Base-by-base conservation (phyloP, 2,329 filamentous ascomycete species). In the Rasamsonia emersonii region DNA sequence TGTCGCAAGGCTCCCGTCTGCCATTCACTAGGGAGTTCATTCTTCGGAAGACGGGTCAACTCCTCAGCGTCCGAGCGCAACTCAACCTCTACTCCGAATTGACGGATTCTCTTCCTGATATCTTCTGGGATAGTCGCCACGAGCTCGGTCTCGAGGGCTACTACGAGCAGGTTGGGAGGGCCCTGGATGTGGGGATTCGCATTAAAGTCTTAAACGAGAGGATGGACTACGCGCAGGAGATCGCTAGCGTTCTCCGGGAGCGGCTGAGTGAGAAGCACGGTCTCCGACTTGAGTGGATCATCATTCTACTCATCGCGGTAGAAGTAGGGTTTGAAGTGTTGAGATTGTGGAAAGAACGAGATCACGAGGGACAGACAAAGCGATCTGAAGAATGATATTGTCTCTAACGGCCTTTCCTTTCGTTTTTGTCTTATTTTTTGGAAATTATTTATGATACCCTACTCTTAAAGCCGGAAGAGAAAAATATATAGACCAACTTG, bases 201-300 rank as follows among this genome's bases (percentile, higher is more conserved):
- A 96, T 96, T 62, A 84, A 83, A 49, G 79, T 85, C 11, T 63
- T 96, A 45, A 98, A 98, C 56, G 85, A 93, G 63, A 93, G 93
- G 65, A 93, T 98, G 75, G 89, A 94, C 51, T 96, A 98, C 56
- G 91, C 89, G 1, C 84, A 91, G 51, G 89, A 96, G 58, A 95
- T 95, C 55, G 86, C 91, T 5, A 84, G 71, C 32, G 88, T 96
- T 10, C 63, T 96, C 39, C 71, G 91, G 36, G 86, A 95, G 57
- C 79, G 88, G 53, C 70, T 93, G 34, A 93, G 83, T 53, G 88
- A 96, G 66, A 86, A 85, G 55, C 86, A 96, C 53, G 82, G 85
- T 10, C 76, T 88, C 18, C 71, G 85, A 34, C 68, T 98, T 8
- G 91, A 96, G 62, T 89, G 85, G 82, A 93, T 93, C 47, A 96